Conservation (phyloP, 169 alveolate species). For the Plasmodium blacklocki region DNA sequence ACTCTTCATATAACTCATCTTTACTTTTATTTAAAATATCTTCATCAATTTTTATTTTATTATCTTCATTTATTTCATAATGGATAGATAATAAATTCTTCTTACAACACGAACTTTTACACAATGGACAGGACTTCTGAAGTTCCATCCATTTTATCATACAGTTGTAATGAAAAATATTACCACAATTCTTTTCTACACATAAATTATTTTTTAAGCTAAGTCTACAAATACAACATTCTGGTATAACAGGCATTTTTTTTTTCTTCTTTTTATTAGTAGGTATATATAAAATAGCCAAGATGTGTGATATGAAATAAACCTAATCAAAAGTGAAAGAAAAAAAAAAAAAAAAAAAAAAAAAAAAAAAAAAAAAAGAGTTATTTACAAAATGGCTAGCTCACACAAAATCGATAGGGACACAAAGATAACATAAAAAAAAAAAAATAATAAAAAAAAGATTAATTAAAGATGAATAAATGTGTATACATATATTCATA, state of each 20-base stretch:
- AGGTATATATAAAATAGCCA: too few species aligned
- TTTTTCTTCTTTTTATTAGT: neutral
- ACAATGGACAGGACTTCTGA: slow-evolving; percentile 49
- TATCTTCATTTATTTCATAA: slow-evolving; percentile 60
- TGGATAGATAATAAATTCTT: slow-evolving; percentile 41
- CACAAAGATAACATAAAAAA: too few species aligned
- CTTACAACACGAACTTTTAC: slow-evolving; percentile 38
- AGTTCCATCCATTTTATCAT: slow-evolving; percentile 55
- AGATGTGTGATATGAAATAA: neutral
- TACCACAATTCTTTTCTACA: slow-evolving; percentile 71
- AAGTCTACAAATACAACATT: slow-evolving; percentile 67
- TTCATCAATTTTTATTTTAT: slow-evolving; percentile 34
- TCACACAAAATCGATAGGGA: too few species aligned
- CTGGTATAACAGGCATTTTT: slow-evolving; percentile 63
- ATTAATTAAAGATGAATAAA: too few species aligned
- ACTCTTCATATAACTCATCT: slow-evolving; percentile 51
- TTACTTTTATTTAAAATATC: slow-evolving; percentile 23
- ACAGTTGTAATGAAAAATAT: slow-evolving; percentile 54
- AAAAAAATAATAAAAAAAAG: too few species aligned
- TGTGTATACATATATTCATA: too few species aligned
- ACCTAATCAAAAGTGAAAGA: neutral
- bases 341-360: neutral
- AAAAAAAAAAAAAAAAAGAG: neutral
- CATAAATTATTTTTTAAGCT: slow-evolving; percentile 62
- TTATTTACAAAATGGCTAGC: neutral